A percentile compares a stretch with the other conserved stretches of the same genome.
Evolutionary conservation across 2,329 filamentous ascomycete species (phyloP).

Genomic region (Scytalidium lignicola): DNA sequence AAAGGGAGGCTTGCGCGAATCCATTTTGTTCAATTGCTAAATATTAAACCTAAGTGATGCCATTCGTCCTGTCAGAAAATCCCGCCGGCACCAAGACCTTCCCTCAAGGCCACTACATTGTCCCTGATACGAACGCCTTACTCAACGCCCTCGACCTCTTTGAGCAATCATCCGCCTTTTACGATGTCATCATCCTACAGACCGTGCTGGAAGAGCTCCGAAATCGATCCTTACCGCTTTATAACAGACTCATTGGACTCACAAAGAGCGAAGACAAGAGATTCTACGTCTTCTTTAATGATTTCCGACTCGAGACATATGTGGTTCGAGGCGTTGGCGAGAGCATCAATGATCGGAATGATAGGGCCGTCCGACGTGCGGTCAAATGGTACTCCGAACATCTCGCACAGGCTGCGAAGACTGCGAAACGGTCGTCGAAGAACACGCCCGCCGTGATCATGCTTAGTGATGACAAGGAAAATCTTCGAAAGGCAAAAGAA

Average conservation of each 20-base stretch:
- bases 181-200: slow-evolving; percentile 94
- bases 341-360: slow-evolving; percentile 93
- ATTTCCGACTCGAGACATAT: slow-evolving; percentile 91
- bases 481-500: slow-evolving; percentile 72
- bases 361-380: slow-evolving; percentile 80
- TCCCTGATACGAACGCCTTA: slow-evolving; percentile 94
- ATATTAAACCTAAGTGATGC: slow-evolving; percentile 49
- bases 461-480: slow-evolving; percentile 89
- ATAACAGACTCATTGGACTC: slow-evolving; percentile 84
- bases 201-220: slow-evolving; percentile 94
- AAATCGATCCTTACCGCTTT: slow-evolving; percentile 88
- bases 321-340: slow-evolving; percentile 70
- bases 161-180: slow-evolving; percentile 85
- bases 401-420: slow-evolving; percentile 57
- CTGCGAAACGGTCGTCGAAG: slow-evolving; percentile 42
- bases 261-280: slow-evolving; percentile 96
- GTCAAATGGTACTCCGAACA: slow-evolving; percentile 90
- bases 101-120: slow-evolving; percentile 84
- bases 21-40: not conserved
- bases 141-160: slow-evolving; percentile 96
- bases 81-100: slow-evolving; percentile 80
- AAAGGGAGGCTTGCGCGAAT: no score
- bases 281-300: slow-evolving; percentile 99
- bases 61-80: slow-evolving; percentile 83
- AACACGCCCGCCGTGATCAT: slow-evolving; percentile 76